A percentile compares a stretch with the other conserved stretches of the same genome.
Conservation (phyloP, 768 basidiomycete genomes). For the Lepiota brunneoincarnata region DNA sequence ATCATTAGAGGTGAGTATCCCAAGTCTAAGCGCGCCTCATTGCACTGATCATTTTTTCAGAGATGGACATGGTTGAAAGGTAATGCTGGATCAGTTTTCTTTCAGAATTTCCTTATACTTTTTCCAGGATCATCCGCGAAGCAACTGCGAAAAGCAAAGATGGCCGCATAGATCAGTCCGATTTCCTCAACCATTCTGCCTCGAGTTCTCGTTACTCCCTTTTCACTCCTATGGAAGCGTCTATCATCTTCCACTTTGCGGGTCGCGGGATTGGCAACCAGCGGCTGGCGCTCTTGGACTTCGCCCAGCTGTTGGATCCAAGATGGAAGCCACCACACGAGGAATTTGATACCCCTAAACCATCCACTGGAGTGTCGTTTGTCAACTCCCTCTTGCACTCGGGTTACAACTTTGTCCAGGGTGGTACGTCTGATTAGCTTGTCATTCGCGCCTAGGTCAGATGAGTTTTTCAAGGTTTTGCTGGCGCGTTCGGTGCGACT, state of each 20-base stretch:
- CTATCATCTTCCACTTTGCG: constrained; percentile 97
- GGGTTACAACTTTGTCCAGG: constrained; percentile 83
- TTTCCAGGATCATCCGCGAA: constrained; percentile 76
- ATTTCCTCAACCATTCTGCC: constrained; percentile 89
- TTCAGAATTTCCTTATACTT: neutral
- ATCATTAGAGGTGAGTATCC: constrained; percentile 72
- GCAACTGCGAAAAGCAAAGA: constrained; percentile 90
- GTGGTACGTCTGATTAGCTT: constrained; percentile 45
- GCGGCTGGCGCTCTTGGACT: constrained; percentile 84
- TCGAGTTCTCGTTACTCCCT: constrained; percentile 88
- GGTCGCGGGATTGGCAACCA: constrained; percentile 69
- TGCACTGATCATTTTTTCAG: constrained; percentile 33
- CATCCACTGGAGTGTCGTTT: constrained; percentile 36
- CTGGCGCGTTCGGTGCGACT: constrained; percentile 95
- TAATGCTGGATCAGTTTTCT: constrained; percentile 21
- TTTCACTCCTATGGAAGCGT: constrained; percentile 98
- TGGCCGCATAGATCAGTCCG: constrained; percentile 92
- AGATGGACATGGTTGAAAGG: constrained; percentile 98
- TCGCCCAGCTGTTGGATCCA: constrained; percentile 89
- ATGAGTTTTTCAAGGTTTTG: constrained; percentile 56
- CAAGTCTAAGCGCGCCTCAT: neutral
- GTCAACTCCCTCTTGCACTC: constrained; percentile 64
- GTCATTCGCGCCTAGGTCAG: constrained; percentile 2
- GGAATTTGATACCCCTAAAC: constrained; percentile 33
- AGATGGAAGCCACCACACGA: constrained; percentile 78